These are phyloP conservation scores for Pseudocercospora fuligena DNA, from an alignment of 2,329 filamentous ascomycete genomes.

Conservation along the genomic window DNA sequence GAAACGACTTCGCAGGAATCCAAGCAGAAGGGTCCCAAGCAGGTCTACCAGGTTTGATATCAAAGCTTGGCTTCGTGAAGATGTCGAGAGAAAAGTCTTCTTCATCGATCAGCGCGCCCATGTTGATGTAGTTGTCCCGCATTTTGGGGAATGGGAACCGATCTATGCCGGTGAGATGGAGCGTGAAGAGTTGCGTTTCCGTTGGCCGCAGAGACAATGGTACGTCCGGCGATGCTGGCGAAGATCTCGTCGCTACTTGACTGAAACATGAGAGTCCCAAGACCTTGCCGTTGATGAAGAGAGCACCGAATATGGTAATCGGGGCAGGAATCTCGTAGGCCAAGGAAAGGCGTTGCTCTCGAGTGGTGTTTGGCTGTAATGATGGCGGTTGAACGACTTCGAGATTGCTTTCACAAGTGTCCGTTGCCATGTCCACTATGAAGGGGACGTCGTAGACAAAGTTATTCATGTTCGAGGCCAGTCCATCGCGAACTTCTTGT, in stretches of 20 bases:
- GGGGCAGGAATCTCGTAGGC: slow-evolving; percentile 3
- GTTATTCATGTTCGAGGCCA: not conserved
- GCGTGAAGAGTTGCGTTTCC: slow-evolving; percentile 3
- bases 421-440: not conserved
- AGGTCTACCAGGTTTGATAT: not conserved
- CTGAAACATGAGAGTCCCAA: not conserved
- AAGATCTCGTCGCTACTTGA: not conserved
- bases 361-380: not conserved
- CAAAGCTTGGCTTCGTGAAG: slow-evolving; percentile 4
- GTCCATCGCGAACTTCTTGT: not conserved
- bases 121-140: slow-evolving; percentile 11
- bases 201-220: not conserved
- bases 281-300: slow-evolving; percentile 9
- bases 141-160: slow-evolving; percentile 4
- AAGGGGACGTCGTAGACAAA: not conserved
- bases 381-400: not conserved
- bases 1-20: not conserved
- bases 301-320: slow-evolving; percentile 2
- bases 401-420: not conserved
- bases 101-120: not conserved
- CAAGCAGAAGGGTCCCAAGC: slow-evolving; percentile 5
- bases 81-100: slow-evolving; percentile 10
- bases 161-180: slow-evolving; percentile 3
- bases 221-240: not conserved
- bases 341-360: not conserved